Evolutionary conservation across 108 stramenopile genomes (phyloP).

Genomic region (Cyclotella baltica): DNA sequence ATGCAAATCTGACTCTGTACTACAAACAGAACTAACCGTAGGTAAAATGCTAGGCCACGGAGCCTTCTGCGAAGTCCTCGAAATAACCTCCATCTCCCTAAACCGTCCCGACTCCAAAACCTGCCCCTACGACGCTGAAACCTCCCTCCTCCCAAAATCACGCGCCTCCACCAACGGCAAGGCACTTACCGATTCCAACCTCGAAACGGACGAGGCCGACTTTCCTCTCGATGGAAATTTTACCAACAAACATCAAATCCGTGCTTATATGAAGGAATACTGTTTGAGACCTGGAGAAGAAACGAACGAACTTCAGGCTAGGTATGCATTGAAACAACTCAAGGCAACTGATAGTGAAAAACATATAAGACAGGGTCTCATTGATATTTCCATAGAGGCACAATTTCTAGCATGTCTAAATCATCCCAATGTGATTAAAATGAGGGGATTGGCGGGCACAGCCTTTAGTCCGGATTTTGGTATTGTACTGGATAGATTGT

Average conservation of each 20-base stretch:
- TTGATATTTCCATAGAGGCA: slow-evolving; percentile 79
- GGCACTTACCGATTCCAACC: neutral
- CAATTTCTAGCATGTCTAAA: slow-evolving; percentile 64
- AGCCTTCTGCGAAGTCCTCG: slow-evolving; percentile 81
- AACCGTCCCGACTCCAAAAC: slow-evolving; percentile 47
- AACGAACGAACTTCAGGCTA: slow-evolving; percentile 7
- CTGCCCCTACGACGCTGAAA: slow-evolving; percentile 22
- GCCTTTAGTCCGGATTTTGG: slow-evolving; percentile 60
- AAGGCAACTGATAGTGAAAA: slow-evolving; percentile 25
- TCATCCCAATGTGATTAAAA: slow-evolving; percentile 74
- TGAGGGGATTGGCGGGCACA: slow-evolving; percentile 62
- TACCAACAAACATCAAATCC: slow-evolving; percentile 33
- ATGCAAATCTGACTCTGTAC: neutral
- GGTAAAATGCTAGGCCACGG: slow-evolving; percentile 76
- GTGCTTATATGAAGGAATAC: slow-evolving; percentile 40
- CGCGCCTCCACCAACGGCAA: neutral
- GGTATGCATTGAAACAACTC: slow-evolving; percentile 52
- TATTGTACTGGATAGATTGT: slow-evolving; percentile 69
- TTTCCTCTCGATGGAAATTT: slow-evolving; percentile 31
- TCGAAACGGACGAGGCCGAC: slow-evolving; percentile 36
- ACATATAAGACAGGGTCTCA: slow-evolving; percentile 39
- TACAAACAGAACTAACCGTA: slow-evolving; percentile 63
- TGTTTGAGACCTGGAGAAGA: slow-evolving; percentile 28
- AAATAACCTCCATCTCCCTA: slow-evolving; percentile 63
- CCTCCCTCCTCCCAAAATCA: neutral